Percentiles rank a stretch among this genome's conserved stretches.
Conservation (phyloP, 148 eudicot species). For the Chenopodium quinoa region DNA sequence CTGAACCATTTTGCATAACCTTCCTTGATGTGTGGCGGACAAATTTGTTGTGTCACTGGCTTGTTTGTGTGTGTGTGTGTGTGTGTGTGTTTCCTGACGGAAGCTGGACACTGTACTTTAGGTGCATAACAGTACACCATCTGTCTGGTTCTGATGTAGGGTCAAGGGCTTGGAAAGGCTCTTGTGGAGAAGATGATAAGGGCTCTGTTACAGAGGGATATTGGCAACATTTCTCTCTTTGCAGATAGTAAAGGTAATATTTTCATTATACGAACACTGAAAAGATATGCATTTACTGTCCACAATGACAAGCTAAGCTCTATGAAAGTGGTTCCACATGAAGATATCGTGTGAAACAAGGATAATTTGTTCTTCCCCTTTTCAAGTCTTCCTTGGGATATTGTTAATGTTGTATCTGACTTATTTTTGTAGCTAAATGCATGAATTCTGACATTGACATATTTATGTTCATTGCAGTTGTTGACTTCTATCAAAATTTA, state of each 20-base stretch:
- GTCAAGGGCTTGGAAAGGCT: conserved; percentile 97
- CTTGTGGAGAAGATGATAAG: conserved; percentile 90
- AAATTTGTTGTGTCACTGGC: too few relatives aligned
- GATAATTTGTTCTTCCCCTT: not conserved
- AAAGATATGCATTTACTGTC: not conserved
- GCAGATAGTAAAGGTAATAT: conserved; percentile 83
- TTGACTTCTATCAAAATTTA: conserved; percentile 79
- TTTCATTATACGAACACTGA: not conserved
- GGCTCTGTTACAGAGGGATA: conserved; percentile 89
- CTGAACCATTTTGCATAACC: not conserved
- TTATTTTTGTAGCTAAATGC: not conserved
- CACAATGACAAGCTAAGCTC: not conserved
- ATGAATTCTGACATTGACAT: not conserved
- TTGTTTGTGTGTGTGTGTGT: too few relatives aligned
- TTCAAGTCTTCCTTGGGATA: not conserved
- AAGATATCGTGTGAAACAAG: not conserved
- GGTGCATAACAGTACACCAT: not conserved
- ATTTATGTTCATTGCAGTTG: conserved; percentile 52
- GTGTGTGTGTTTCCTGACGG: too few relatives aligned
- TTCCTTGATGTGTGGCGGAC: not conserved
- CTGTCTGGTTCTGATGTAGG: conserved; percentile 40
- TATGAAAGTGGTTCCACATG: not conserved
- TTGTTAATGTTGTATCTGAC: not conserved
- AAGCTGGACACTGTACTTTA: not conserved
- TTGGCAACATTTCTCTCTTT: conserved; percentile 88